Conservation (phyloP, 2,329 filamentous ascomycete genomes). For the Lecanicillium sp. region DNA sequence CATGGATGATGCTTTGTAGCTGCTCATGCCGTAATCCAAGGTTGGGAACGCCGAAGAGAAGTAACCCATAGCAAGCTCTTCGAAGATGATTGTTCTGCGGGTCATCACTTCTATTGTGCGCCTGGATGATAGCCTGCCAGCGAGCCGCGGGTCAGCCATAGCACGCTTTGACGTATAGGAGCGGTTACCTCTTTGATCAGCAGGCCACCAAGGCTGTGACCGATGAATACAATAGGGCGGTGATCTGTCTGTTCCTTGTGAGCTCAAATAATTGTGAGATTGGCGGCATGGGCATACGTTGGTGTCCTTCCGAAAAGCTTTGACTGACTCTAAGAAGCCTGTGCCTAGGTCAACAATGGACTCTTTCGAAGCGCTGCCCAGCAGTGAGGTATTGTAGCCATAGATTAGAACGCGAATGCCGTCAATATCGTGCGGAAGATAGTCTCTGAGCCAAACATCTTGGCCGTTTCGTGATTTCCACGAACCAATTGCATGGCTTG, state of each 20-base stretch:
- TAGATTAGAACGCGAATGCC: slow-evolving; percentile 19
- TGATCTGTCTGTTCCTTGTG: background rate
- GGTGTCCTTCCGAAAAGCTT: slow-evolving; percentile 11
- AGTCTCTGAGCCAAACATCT: slow-evolving; percentile 22
- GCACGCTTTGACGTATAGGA: background rate
- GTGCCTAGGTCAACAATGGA: slow-evolving; percentile 13
- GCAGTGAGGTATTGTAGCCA: slow-evolving; percentile 20
- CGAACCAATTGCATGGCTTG: slow-evolving; percentile 20
- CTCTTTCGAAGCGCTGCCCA: slow-evolving; percentile 13
- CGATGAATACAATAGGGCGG: slow-evolving; percentile 17
- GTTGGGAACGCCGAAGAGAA: slow-evolving; percentile 22
- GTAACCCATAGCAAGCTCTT: slow-evolving; percentile 14
- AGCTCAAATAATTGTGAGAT: slow-evolving; percentile 3
- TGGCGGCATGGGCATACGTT: slow-evolving; percentile 7
- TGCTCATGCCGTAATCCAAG: slow-evolving; percentile 15
- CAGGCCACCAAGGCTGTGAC: slow-evolving; percentile 19
- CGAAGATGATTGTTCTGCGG: slow-evolving; percentile 6
- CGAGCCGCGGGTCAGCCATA: background rate
- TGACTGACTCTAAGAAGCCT: slow-evolving; percentile 10
- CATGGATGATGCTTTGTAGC: slow-evolving; percentile 13
- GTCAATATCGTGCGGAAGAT: slow-evolving; percentile 15
- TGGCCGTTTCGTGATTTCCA: slow-evolving; percentile 17
- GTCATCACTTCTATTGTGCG: slow-evolving; percentile 4
- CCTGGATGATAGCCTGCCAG: slow-evolving; percentile 12
- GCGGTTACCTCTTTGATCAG: slow-evolving; percentile 18